phyloP scores from a whole-genome alignment of 1,284 basidiomycete genomes.

The Phlebopus sp. region DNA sequence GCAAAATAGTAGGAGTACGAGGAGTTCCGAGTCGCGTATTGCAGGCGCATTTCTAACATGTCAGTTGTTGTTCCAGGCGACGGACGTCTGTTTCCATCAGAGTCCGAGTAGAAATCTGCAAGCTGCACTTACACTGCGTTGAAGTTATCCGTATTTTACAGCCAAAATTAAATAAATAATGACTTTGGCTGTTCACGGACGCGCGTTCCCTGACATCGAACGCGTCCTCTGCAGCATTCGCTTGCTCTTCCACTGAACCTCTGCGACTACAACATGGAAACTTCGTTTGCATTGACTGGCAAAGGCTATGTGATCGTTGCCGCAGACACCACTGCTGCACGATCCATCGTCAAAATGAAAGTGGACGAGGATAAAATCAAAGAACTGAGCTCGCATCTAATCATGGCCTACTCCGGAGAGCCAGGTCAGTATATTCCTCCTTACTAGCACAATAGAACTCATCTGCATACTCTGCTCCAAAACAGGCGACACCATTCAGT shows the following conservation, averaged over 20 bases:
- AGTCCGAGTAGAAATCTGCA: neutral
- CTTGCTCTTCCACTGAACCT: neutral
- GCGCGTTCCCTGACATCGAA: conserved; percentile 24
- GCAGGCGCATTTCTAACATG: no score
- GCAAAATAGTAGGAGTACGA: no score
- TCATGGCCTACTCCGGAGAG: conserved; percentile 96
- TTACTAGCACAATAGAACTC: conserved; percentile 1
- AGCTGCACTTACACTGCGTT: no score
- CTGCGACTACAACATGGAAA: conserved; percentile 55
- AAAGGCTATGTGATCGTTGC: conserved; percentile 92
- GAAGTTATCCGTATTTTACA: no score
- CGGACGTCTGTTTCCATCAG: no score
- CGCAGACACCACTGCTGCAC: conserved; percentile 85
- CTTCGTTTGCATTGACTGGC: conserved; percentile 75
- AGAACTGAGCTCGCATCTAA: conserved; percentile 83
- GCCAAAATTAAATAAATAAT: conserved; percentile 15
- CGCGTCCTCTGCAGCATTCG: conserved; percentile 12
- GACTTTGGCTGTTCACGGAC: conserved; percentile 18
- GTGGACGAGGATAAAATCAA: conserved; percentile 97
- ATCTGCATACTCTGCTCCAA: neutral
- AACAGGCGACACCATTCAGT: conserved; percentile 92
- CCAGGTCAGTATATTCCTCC: conserved; percentile 58
- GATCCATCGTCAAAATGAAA: conserved; percentile 98
- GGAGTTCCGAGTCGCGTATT: no score
- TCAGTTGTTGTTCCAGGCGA: no score